Evolutionary conservation across 257 asterid genomes (phyloP), one percentile per base, ranked within the genome.

Genomic region (Galeopsis tetrahit): DNA sequence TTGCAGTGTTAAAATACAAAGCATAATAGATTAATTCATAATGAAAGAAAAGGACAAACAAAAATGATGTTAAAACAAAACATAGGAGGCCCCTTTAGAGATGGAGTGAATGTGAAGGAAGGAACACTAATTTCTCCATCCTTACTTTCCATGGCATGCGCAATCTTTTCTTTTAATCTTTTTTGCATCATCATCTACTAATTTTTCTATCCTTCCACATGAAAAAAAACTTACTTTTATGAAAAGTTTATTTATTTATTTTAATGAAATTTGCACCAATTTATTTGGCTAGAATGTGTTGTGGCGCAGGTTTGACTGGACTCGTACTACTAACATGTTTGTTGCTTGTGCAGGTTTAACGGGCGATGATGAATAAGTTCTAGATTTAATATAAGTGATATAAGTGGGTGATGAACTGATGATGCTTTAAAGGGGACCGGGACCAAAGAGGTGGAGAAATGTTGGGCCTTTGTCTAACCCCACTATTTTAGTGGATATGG

Each of bases 71-170:
- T 28, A 35, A 60, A 48, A 58, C 48, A 65, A 36, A 75, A 75
- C 36, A 68, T 7, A 43, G 63, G 65, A 63, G 77, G 61, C 62
- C 68, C 62, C 69, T 52, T 31, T 66, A 43, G 67, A 48, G 77
- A 32, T 75, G 63, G 87, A 77, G 85, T 83, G 60, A 80, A 75
- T 80, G 73, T 74, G 83, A 80, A 80, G 85, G 72, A 75, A 77
- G 70, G 75, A 68, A 80, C 81, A 51, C 40, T 55, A 60, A 68
- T 75, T 77, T 78, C 72, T 39, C 58, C 44, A 70, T 78, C 80
- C 74, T 78, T 68, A 40, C 81, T 75, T 77, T 83, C 4, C 76
- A 58, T 44, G 49, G 87, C 87, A 83, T 80, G 88, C 88, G 88
- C 83, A 78, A 75, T 80, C 83, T 75, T 52, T 7, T 31, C 52